Evolutionary conservation across 1,139 yeast species (phyloP).

Genomic region (Lodderomyces parapsilosis): DNA sequence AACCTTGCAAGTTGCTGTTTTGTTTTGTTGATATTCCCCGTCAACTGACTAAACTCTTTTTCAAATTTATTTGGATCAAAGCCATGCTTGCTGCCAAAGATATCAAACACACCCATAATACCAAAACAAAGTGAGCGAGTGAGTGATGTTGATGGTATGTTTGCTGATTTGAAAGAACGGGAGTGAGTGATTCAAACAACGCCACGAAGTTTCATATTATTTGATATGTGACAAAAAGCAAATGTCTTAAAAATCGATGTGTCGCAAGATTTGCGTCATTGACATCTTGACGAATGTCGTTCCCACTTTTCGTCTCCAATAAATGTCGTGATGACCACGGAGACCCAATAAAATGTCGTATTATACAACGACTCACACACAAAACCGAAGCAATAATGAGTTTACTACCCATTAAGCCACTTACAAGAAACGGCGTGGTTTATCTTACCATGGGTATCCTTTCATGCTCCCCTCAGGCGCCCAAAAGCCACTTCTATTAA

Average conservation of each 20-base stretch:
- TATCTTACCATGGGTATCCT: too few species aligned
- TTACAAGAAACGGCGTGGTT: too few species aligned
- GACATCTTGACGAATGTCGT: neutral
- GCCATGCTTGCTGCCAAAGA: conserved; percentile 31
- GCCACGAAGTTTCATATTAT: neutral
- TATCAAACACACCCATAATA: conserved; percentile 23
- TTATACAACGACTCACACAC: neutral
- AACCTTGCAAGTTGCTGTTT: conserved; percentile 20
- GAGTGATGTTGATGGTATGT: neutral
- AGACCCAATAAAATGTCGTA: neutral
- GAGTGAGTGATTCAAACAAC: neutral
- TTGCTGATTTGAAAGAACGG: neutral
- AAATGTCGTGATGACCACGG: neutral
- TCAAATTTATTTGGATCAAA: conserved; percentile 55
- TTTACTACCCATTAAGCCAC: too few species aligned
- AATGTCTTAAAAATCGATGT: neutral
- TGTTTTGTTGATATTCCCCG: conserved; percentile 32
- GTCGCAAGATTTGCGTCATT: too few species aligned
- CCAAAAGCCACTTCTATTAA: too few species aligned
- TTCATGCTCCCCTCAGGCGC: too few species aligned
- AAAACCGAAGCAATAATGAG: too few species aligned
- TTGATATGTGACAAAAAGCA: neutral
- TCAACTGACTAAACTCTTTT: conserved; percentile 44
- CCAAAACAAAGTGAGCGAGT: neutral
- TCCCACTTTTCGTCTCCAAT: neutral